These are phyloP conservation scores for Cucurbita pepo DNA, from an alignment of 306 rosid genomes.

Conservation along the genomic window DNA sequence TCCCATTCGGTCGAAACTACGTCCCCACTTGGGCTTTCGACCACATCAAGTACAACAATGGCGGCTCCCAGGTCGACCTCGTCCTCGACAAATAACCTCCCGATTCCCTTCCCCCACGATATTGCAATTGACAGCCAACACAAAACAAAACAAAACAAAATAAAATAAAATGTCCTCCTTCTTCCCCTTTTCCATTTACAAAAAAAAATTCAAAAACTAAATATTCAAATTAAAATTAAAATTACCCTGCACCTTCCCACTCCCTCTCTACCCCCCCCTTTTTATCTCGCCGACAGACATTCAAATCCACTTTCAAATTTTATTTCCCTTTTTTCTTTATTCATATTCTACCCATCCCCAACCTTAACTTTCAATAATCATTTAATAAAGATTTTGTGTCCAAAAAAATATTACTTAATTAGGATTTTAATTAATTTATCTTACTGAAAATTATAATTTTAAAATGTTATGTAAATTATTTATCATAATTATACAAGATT, in stretches of 20 bases:
- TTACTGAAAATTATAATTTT: too few relatives aligned
- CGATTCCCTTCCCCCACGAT: neutral
- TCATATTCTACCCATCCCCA: too few relatives aligned
- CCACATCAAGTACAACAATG: slow-evolving; percentile 63
- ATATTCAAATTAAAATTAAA: too few relatives aligned
- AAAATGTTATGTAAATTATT: too few relatives aligned
- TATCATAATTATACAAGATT: too few relatives aligned
- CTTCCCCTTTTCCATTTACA: neutral
- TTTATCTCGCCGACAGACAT: neutral
- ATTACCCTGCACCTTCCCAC: neutral
- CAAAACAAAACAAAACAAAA: neutral
- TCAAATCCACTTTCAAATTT: neutral
- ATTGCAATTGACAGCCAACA: neutral
- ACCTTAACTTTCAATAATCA: too few relatives aligned
- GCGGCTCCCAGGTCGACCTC: slow-evolving; percentile 55
- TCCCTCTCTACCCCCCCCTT: neutral
- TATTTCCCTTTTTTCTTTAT: too few relatives aligned
- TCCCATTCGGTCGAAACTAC: slow-evolving; percentile 51
- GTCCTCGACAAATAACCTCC: too few relatives aligned
- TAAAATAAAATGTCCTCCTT: neutral
- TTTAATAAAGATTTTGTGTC: too few relatives aligned
- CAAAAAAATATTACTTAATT: too few relatives aligned
- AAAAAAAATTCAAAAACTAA: too few relatives aligned
- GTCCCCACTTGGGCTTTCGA: slow-evolving; percentile 76
- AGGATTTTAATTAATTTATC: too few relatives aligned